Evolutionary conservation across 1,139 yeast species (phyloP).

Genomic region (Hemisphaericaspora xylanilytica): DNA sequence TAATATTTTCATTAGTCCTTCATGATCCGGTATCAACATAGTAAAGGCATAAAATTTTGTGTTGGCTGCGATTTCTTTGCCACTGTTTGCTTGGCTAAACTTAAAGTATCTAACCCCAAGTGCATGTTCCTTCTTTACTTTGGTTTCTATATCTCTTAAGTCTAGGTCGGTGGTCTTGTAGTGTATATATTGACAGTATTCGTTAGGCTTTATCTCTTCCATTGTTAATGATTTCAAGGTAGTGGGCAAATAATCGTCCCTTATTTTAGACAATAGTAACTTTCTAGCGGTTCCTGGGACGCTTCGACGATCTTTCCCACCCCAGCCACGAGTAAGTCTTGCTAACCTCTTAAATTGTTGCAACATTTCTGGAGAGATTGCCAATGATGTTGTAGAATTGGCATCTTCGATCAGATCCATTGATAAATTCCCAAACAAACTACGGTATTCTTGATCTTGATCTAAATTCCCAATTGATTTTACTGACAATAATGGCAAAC

Average conservation of each 20-base stretch:
- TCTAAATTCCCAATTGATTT: constrained; percentile 57
- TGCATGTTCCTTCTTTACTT: constrained; percentile 44
- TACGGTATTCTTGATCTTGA: constrained; percentile 75
- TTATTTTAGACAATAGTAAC: constrained; percentile 64
- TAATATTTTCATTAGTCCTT: constrained; percentile 54
- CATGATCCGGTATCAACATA: constrained; percentile 71
- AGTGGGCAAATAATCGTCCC: constrained; percentile 82
- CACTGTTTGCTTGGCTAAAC: constrained; percentile 42
- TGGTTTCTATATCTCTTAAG: constrained; percentile 25
- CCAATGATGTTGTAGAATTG: constrained; percentile 57
- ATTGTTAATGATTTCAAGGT: constrained; percentile 59
- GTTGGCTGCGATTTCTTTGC: constrained; percentile 47
- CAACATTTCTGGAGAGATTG: constrained; percentile 64
- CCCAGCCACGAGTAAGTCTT: constrained; percentile 73
- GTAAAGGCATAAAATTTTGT: constrained; percentile 66
- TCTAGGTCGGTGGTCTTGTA: constrained; percentile 39
- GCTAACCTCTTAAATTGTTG: constrained; percentile 62
- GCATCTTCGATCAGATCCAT: constrained; percentile 71
- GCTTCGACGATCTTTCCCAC: constrained; percentile 70
- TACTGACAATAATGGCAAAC: constrained; percentile 42
- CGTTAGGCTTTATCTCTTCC: constrained; percentile 50
- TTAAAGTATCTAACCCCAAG: constrained; percentile 56
- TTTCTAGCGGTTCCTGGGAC: constrained; percentile 75
- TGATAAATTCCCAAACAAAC: constrained; percentile 72
- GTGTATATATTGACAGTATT: constrained; percentile 37